Conservation (phyloP, 768 basidiomycete species). For the Leucocoprinus birnbaumii region DNA sequence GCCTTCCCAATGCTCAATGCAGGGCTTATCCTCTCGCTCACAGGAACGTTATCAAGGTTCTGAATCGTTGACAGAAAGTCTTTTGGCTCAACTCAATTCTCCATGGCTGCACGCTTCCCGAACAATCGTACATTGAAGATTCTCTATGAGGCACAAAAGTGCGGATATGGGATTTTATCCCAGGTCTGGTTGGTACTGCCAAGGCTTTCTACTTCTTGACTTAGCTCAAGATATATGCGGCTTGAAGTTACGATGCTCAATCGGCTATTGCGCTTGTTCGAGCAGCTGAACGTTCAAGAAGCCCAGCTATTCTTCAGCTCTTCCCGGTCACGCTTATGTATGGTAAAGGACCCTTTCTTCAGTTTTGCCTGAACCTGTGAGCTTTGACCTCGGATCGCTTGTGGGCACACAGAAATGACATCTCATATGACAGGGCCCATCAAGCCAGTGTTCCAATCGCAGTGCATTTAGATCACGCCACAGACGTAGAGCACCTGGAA, state of each 20-base stretch:
- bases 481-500: conserved; percentile 42
- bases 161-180: conserved; percentile 41
- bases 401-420: too few relatives aligned
- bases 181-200: conserved; percentile 33
- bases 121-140: conserved; percentile 39
- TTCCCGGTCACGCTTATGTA: conserved; percentile 45
- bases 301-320: conserved; percentile 42
- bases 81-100: too few relatives aligned
- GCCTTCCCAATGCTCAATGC: too few relatives aligned
- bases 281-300: conserved; percentile 42
- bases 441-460: conserved; percentile 46
- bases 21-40: too few relatives aligned
- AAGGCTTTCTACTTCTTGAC: neutral
- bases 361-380: conserved; percentile 40
- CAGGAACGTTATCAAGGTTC: too few relatives aligned
- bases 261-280: conserved; percentile 42
- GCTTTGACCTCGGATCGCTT: conserved; percentile 1
- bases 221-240: too few relatives aligned
- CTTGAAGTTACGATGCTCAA: conserved; percentile 46
- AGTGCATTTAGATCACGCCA: conserved; percentile 47
- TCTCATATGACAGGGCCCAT: conserved; percentile 29
- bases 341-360: conserved; percentile 42
- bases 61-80: too few relatives aligned
- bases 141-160: conserved; percentile 35
- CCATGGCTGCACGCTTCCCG: neutral